Base-by-base conservation (phyloP, 1,284 basidiomycete genomes). In the Rhodotorula sp. region DNA sequence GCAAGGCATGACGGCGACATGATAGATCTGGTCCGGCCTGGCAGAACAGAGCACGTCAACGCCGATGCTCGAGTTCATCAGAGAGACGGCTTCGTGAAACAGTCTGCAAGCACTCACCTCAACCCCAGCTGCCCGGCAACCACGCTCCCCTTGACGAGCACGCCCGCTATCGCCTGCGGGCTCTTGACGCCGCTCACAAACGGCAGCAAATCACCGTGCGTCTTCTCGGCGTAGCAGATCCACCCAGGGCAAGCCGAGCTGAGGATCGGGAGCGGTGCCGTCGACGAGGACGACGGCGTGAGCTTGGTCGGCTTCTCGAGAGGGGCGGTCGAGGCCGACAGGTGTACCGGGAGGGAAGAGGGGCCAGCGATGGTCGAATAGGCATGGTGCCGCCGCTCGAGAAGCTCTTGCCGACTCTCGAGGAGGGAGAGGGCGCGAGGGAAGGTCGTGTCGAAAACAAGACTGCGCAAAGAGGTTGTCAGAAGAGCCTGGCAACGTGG, bases 161-260 rank as follows among this genome's bases (percentile, higher is more conserved):
- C 90, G 9, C 97, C 97, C 87, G 96, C 93, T 63, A 97, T 86
- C 78, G 94, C 94, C 81, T 98, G 95, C 14, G 93, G 91, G 78
- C 92, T 96, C 83, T 97, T 93, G 54, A 92, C 92, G 42, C 85
- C 85, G 58, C 91, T 88, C 69, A 99, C 90, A 78, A 94, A 93
- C 1, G 93, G 93, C 16, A 99, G 81, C 85, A 99, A 90, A 80
- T 97, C 95, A 3, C 90, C 85, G 79, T 97, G 96, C 0, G 96
- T 91, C 85, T 99, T 99, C 83, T 99, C 97, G 23, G 95, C 96
- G 80, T 98, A 99, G 81, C 96, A 99, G 67, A 99, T 91, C 97
- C 97, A 99, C 41, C 97, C 97, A 0, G 97, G 97, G 83, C 97
- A 99, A 17, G 96, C 93, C 76, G 92, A 94, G 5, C 94, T 90